Evolutionary conservation across 163 green algal genomes (phyloP).

Genomic region (Chlorella variabilis): DNA sequence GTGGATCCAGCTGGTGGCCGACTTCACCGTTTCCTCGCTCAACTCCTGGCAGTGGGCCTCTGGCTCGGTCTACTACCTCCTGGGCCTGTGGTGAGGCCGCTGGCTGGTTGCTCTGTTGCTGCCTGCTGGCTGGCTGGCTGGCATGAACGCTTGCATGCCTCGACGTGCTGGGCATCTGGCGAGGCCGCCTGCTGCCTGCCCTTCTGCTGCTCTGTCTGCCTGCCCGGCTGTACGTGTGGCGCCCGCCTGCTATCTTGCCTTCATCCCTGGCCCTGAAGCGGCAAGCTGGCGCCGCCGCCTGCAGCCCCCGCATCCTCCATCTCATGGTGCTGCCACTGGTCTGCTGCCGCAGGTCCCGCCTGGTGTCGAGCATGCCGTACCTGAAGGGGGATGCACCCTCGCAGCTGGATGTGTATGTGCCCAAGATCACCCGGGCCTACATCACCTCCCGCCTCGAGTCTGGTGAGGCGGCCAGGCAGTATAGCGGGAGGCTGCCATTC

Average conservation of each 20-base stretch:
- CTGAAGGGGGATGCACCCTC: slow-evolving; percentile 93
- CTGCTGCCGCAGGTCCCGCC: slow-evolving; percentile 58
- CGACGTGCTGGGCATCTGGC: not conserved
- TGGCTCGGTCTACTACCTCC: slow-evolving; percentile 92
- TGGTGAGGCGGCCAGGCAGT: no score
- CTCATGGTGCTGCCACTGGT: no score
- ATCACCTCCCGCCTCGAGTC: slow-evolving; percentile 67
- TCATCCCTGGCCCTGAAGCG: no score
- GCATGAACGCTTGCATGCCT: no score
- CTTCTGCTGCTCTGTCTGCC: no score
- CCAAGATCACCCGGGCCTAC: slow-evolving; percentile 90
- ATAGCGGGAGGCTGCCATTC: no score
- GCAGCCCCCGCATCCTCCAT: no score
- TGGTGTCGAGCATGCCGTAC: slow-evolving; percentile 95
- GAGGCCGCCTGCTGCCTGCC: no score
- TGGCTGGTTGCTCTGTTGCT: not conserved
- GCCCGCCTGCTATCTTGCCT: no score
- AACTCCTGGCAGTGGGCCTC: slow-evolving; percentile 91
- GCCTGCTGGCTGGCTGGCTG: no score
- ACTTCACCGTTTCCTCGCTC: slow-evolving; percentile 91
- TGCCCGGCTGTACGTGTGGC: no score
- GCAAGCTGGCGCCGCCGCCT: no score
- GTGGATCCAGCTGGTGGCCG: slow-evolving; percentile 83
- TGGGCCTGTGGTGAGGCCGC: slow-evolving; percentile 82
- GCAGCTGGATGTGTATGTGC: slow-evolving; percentile 92